Base-by-base conservation (phyloP, 2,329 filamentous ascomycete species). In the Kalaharituber pfeilii region DNA sequence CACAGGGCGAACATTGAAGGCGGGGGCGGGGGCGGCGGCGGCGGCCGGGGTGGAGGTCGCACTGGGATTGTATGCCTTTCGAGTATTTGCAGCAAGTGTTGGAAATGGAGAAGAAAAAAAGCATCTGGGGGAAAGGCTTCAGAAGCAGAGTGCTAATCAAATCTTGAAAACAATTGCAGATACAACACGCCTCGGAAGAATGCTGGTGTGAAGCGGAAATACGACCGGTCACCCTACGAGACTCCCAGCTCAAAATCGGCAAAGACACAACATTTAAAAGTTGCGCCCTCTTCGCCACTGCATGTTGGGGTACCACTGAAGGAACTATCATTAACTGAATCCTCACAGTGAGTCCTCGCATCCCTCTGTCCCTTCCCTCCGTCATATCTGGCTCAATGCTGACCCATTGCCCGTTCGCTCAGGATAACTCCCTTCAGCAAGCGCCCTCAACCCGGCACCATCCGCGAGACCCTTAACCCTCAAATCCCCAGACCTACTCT, bases 381-480 rank as follows among this genome's bases (percentile, higher is more conserved):
- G 49, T 54, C 59, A 65, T 59, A 60, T 60, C 20, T n/a, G n/a
- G 20, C 33, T 39, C 33, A 5, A 39, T 42, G 27, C 45, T 51
- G 13, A 42, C 18, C 51, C 47, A 29, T 39, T n/a, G 5, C 7
- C 33, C 20, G 8, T 8, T n/a, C 7, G 7, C 53, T 28, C 56
- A 79, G 76, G 51, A 65, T 71, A n/a, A 72, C 78, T 20, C 73
- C 80, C 4, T 96, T 96, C 66, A 75, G 78, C 51, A 80, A 88
- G 57, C 80, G 91, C 51, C 71, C 74, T 29, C 88, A 93, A 63
- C 74, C 86, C 11, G 89, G 89, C 54, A 83, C 93, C 62, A 76
- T 86, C 8, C 67, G 91, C 49, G 88, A 96, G 66, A 77, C 86
- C 26, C 75, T 98, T 58, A 95, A 95, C 68, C 73, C 77, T 42